Base-by-base conservation (phyloP, 2,329 filamentous ascomycete genomes). In the Xylaria sp. region DNA sequence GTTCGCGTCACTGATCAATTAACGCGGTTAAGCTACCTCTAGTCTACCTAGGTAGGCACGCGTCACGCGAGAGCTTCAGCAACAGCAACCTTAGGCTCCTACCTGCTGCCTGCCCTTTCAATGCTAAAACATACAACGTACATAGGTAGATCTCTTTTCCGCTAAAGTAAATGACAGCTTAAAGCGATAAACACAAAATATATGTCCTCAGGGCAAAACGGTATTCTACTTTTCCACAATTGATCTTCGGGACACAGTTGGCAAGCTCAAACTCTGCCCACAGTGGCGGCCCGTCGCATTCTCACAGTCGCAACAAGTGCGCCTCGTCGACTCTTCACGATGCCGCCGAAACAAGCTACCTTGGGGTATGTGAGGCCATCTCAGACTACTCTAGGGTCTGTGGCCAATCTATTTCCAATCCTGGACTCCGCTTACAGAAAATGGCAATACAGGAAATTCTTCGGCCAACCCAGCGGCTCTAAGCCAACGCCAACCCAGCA, bases 371-470 rank as follows among this genome's bases (percentile, higher is more conserved):
- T 79, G 68, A 78, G 70, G 67, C 75, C 78, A 63, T 77, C 77
- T 50, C 78, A 80, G 74, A 78, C 77, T 73, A 78, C 77, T 70
- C 68, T 79, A 74, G 77, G 76, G 77, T 79, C 63, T 72, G 76
- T 77, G 68, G 69, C 69, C 59, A 52, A 58, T 70, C 59, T 12
- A 50, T 9, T 63, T 71, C n/a, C 18, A 62, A 32, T 18, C 18
- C n/a, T 9, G 13, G 8, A 7, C 56, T 60, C 25, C 32, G 44
- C 69, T 65, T 66, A 71, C 67, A 74, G 58, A 71, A 54, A 15
- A 28, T 69, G 56, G 73, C 63, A 2, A 52, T 70, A 65, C 73
- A 98, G 95, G 70, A 96, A 95, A 79, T 98, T 97, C 83, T 97
- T 98, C 78, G 89, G 89, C 23, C 87, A 88, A 51, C 85, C 87